A percentile compares a stretch with the other conserved stretches of the same genome.
phyloP scores from a whole-genome alignment of 1,284 basidiomycete species.

The Tilletia caries region DNA sequence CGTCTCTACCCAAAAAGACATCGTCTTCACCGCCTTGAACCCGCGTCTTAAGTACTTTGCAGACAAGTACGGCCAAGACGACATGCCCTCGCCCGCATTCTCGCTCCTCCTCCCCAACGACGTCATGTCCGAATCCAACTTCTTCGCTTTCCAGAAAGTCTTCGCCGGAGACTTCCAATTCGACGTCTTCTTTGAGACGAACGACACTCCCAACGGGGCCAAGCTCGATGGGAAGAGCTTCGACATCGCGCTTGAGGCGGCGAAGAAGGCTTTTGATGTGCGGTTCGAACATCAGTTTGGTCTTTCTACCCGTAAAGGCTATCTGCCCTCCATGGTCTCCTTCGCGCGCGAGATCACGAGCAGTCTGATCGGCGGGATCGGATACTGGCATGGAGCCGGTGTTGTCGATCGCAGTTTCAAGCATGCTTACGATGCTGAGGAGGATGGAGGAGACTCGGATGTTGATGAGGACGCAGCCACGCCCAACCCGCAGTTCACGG shows the following conservation, averaged over 20 bases:
- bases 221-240: conserved; percentile 61
- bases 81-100: conserved; percentile 72
- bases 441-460: conserved; percentile 39
- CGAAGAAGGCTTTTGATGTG: conserved; percentile 64
- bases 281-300: conserved; percentile 72
- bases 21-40: conserved; percentile 66
- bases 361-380: conserved; percentile 83
- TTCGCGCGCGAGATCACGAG: conserved; percentile 86
- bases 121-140: conserved; percentile 68
- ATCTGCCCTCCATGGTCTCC: conserved; percentile 33
- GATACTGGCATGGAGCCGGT: conserved; percentile 88
- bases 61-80: conserved; percentile 60
- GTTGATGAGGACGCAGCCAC: conserved; percentile 33
- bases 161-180: conserved; percentile 78
- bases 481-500: conserved; percentile 66
- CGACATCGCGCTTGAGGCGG: conserved; percentile 67
- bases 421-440: conserved; percentile 73
- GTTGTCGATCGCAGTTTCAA: conserved; percentile 78
- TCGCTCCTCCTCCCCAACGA: conserved; percentile 73
- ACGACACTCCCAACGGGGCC: conserved; percentile 61
- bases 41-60: conserved; percentile 63
- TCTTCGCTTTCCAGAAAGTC: conserved; percentile 79
- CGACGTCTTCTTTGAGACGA: conserved; percentile 79
- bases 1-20: conserved; percentile 57
- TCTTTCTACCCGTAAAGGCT: conserved; percentile 54